These are phyloP conservation scores for Ogataea siamensis DNA, from an alignment of 805 yeast species.

Conservation along the genomic window DNA sequence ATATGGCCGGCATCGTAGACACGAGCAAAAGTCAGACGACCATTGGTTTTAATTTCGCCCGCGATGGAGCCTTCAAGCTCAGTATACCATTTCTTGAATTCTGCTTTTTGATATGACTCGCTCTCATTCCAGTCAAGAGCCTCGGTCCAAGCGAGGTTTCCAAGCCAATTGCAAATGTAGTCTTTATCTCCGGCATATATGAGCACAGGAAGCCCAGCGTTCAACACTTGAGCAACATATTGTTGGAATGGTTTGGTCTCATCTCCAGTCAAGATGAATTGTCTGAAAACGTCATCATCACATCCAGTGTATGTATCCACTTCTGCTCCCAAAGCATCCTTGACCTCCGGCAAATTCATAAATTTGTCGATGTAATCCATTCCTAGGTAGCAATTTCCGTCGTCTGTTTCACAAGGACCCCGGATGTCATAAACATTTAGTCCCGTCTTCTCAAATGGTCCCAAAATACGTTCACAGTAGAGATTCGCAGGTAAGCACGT, in stretches of 20 bases:
- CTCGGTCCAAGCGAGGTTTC: slow-evolving; percentile 84
- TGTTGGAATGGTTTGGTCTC: slow-evolving; percentile 88
- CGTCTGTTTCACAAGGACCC: slow-evolving; percentile 65
- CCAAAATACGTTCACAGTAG: slow-evolving; percentile 85
- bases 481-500: slow-evolving; percentile 88
- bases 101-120: slow-evolving; percentile 20
- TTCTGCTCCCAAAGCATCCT: slow-evolving; percentile 85
- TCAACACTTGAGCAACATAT: slow-evolving; percentile 68
- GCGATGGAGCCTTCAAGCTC: slow-evolving; percentile 29
- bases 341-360: slow-evolving; percentile 74
- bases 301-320: slow-evolving; percentile 75
- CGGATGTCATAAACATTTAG: slow-evolving; percentile 90
- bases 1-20: slow-evolving; percentile 92
- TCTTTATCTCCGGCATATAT: slow-evolving; percentile 96
- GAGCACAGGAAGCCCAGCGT: slow-evolving; percentile 73
- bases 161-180: slow-evolving; percentile 95
- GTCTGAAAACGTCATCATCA: slow-evolving; percentile 72
- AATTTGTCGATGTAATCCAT: slow-evolving; percentile 72
- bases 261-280: slow-evolving; percentile 85
- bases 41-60: slow-evolving; percentile 45
- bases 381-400: slow-evolving; percentile 73
- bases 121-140: slow-evolving; percentile 46
- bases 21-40: slow-evolving; percentile 76
- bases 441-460: slow-evolving; percentile 81
- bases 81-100: slow-evolving; percentile 28